Evolutionary conservation across 768 basidiomycete species (phyloP).

Genomic region (Suillus hirtellus): DNA sequence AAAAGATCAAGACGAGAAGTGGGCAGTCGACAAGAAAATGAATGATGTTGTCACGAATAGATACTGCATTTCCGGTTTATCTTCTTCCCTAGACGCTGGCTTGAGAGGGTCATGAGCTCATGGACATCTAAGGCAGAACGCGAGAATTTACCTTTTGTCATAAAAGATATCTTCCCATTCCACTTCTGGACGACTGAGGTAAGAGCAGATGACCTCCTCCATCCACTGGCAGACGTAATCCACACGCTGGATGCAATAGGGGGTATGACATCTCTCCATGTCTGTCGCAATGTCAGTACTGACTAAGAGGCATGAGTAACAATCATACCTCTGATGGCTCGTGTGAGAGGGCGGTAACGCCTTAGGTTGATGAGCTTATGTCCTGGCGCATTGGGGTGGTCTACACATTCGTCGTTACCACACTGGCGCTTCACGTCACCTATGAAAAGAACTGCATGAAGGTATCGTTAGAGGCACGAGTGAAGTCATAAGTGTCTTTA

Average conservation of each 20-base stretch:
- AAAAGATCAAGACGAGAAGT: background rate
- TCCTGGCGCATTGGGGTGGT: constrained; percentile 27
- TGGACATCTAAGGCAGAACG: background rate
- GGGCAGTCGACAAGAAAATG: background rate
- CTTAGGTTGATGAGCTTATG: constrained; percentile 39
- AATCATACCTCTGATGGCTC: constrained; percentile 41
- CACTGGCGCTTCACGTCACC: constrained; percentile 34
- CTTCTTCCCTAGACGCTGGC: background rate
- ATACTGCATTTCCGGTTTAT: background rate
- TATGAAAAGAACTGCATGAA: constrained; percentile 31
- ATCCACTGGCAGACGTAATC: constrained; percentile 43
- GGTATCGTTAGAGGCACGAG: background rate
- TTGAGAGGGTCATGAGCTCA: background rate
- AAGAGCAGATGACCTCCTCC: constrained; percentile 29
- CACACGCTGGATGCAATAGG: constrained; percentile 39
- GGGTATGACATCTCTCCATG: constrained; percentile 48
- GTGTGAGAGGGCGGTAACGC: constrained; percentile 38
- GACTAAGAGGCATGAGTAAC: background rate
- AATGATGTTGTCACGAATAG: background rate
- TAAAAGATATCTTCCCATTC: constrained; percentile 31
- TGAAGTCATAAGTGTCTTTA: constrained; percentile 7
- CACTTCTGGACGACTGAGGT: constrained; percentile 27
- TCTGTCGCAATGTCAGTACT: constrained; percentile 29
- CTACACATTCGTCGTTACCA: constrained; percentile 29
- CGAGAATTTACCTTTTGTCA: constrained; percentile 27